Evolutionary conservation across 1,139 yeast genomes (phyloP), one percentile per base, ranked within the genome.

Genomic region (Diutina rugosa): DNA sequence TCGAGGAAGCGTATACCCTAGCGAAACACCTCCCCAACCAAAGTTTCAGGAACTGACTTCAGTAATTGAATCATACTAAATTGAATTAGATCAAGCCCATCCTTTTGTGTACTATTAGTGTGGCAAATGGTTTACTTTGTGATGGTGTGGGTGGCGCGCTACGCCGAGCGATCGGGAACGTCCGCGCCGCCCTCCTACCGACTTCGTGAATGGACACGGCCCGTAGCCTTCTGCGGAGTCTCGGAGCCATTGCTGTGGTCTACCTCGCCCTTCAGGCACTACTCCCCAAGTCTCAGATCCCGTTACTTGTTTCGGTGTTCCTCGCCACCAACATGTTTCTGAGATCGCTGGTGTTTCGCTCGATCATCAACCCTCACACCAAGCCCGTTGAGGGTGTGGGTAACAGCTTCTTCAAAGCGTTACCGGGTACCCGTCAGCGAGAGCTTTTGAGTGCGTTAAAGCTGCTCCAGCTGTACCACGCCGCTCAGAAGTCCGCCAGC

Each of bases 371-470:
- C 38, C 46, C 14, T 46, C 38, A 30, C 18, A 2, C 28, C 41
- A 41, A 32, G 54, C 46, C 26, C 28, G 16, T 38, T 54, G 4
- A 12, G 10, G 29, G n/a, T 9, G 16, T 44, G 1, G 47, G 55
- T 4, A 35, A 32, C 10, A 38, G 7, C 6, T 51, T 21, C 53
- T 60, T 46, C 32, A 56, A 14, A 54, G 56, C 6, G 52, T 61
- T 51, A 46, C 56, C n/a, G 4, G 56, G 55, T 7, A 16, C 56
- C 44, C 56, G 58, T 9, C 58, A 57, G 28, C 47, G 62, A 29
- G 80, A 78, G 56, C 58, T 84, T 21, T 63, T 83, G 0, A 70
- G 76, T n/a, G 80, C 89, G 0, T 65, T 84, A 18, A 69, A 70
- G 38, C 78, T 84, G 7, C 66, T 85, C n/a, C 72, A 77, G 46